Conservation (phyloP, 805 yeast species). For the Sugiyamaella lignohabitans region DNA sequence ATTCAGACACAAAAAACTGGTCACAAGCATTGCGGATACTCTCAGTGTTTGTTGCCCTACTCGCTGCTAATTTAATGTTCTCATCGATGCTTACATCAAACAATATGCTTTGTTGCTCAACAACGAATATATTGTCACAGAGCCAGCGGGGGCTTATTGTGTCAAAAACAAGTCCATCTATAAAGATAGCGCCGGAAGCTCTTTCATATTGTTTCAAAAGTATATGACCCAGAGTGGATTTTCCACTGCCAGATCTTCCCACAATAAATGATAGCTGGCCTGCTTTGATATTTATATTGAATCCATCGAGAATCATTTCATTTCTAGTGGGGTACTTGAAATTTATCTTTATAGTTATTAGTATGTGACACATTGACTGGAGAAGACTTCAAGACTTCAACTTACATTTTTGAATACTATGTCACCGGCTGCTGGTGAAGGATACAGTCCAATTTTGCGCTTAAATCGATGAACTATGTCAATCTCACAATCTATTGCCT, state of each 20-base stretch:
- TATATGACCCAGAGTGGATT: conserved; percentile 69
- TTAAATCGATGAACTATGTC: not conserved
- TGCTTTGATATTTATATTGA: conserved; percentile 42
- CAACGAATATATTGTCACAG: conserved; percentile 55
- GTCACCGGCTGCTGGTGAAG: not conserved
- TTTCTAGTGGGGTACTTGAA: conserved; percentile 62
- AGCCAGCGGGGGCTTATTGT: conserved; percentile 47
- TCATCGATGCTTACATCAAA: conserved; percentile 58
- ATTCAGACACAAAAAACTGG: conserved; percentile 46
- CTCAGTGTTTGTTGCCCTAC: conserved; percentile 24
- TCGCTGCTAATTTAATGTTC: conserved; percentile 53
- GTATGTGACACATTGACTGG: not conserved
- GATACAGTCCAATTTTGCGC: not conserved
- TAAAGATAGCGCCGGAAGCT: conserved; percentile 46
- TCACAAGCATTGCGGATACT: conserved; percentile 41
- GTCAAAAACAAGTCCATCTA: conserved; percentile 49
- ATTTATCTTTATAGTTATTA: conserved; percentile 17
- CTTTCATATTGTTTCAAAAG: conserved; percentile 53
- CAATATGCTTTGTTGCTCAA: conserved; percentile 63
- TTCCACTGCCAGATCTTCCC: conserved; percentile 91
- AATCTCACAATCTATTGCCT: not conserved
- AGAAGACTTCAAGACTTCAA: not conserved
- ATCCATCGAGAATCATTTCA: conserved; percentile 40
- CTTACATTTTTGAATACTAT: not conserved
- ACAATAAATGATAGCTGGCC: conserved; percentile 55